Conservation (phyloP, 306 rosid species). For the Sophora flavescens region DNA sequence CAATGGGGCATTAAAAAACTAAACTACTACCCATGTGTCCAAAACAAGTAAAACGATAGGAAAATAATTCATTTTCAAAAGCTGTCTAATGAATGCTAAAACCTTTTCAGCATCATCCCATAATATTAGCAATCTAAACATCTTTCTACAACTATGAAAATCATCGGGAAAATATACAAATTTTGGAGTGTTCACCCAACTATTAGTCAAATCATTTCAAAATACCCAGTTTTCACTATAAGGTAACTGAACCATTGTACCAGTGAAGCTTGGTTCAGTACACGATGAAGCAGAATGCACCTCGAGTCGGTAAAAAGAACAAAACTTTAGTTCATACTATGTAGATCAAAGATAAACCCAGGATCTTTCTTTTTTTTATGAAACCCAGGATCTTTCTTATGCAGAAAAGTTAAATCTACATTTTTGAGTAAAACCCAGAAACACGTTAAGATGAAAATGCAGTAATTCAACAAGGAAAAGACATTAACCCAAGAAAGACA, state of each 20-base stretch:
- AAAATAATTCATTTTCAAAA: background rate
- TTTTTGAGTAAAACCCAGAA: background rate
- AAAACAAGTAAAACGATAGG: background rate
- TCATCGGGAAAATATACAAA: conserved; percentile 6
- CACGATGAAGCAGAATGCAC: conserved; percentile 32
- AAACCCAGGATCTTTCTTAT: background rate
- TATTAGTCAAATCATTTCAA: conserved; percentile 5
- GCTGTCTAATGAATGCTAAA: background rate
- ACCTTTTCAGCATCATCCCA: conserved; percentile 5
- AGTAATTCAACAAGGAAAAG: conserved; percentile 21
- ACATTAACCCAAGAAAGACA: background rate
- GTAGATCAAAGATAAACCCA: conserved; percentile 17
- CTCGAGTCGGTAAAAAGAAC: conserved; percentile 32
- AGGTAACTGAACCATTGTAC: background rate
- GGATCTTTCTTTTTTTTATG: background rate
- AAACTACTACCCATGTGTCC: background rate
- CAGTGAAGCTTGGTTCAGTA: background rate
- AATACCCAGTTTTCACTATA: conserved; percentile 24
- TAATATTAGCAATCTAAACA: conserved; percentile 15
- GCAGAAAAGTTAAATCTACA: conserved; percentile 11
- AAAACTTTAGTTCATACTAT: conserved; percentile 17
- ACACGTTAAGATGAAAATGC: background rate
- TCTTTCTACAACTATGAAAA: background rate
- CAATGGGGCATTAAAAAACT: background rate
- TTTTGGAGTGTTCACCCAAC: background rate